Base-by-base conservation (phyloP, 83 land plant genomes). In the Picea abies region DNA sequence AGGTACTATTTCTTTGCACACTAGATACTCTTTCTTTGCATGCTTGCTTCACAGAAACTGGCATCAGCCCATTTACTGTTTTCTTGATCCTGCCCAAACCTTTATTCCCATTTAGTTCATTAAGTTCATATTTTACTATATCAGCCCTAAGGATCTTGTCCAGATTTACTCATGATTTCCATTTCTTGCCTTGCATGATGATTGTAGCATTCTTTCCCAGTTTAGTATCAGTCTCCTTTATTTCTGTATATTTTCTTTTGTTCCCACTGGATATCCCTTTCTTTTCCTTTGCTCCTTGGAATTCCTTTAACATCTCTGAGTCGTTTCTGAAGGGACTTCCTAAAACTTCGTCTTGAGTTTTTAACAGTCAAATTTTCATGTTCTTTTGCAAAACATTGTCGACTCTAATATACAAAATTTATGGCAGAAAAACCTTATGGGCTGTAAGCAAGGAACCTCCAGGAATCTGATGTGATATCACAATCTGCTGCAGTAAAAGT, bases 401-500 rank as follows among this genome's bases (percentile, higher is more conserved):
- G 78, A 65, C 60, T 23, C 75, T 83, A 80, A 29, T 29, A 29
- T 83, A 85, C 29, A 82, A 65, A 72, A 89, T 71, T 32, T 82
- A 32, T 56, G 87, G 16, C 22, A 93, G 72, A 86, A 82, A 79
- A 47, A 87, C 89, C 37, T 87, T 81, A 47, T 94, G 90, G 63
- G 98, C 96, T 19, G 95, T 92, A 72, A 96, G 86, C 61, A 94
- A 82, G 25, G 15, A 60, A 8, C 75, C 91, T 25, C 89, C 92
- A 63, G 63, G 86, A 60, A 93, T 79, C 16, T 84, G 84, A 80
- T 89, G 87, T 12, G 94, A 92, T 79, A 93, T 90, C 94, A 93
- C 92, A 20, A 90, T 87, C 98, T 93, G 96, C 47, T 78, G 44
- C 79, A 86, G 61, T 15, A 60, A 58, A 64, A 76, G 62, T 58